These are phyloP conservation scores for Trichophyton equinum DNA, from an alignment of 2,329 filamentous ascomycete genomes.

Conservation along the genomic window DNA sequence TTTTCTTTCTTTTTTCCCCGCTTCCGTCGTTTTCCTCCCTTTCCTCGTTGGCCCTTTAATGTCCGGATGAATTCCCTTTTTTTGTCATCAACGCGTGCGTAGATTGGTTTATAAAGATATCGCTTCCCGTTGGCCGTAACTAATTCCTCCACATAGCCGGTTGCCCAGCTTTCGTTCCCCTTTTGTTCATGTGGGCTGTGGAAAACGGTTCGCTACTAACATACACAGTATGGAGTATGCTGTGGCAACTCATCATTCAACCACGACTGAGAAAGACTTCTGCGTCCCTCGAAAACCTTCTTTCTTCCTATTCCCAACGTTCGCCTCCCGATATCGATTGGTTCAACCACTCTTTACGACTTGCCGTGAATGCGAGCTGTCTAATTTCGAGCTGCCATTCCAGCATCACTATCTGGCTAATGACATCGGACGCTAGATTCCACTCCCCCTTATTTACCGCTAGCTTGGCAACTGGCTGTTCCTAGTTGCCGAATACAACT, in stretches of 20 bases:
- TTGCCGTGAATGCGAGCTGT: background rate
- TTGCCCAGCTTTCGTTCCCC: background rate
- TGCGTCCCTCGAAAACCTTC: background rate
- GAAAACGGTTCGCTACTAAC: background rate
- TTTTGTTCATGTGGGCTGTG: background rate
- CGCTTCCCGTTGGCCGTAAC: background rate
- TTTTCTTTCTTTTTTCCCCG: background rate
- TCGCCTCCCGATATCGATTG: background rate
- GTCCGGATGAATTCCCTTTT: background rate
- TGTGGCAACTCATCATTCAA: constrained; percentile 6
- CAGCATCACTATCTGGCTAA: background rate
- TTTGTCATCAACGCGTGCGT: background rate
- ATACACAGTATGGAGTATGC: background rate
- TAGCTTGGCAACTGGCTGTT: background rate
- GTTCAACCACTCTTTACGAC: background rate
- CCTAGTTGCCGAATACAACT: constrained; percentile 1
- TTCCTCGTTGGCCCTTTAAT: background rate
- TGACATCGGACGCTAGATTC: background rate
- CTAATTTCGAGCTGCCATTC: background rate
- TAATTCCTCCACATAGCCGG: background rate
- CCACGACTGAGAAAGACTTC: constrained; percentile 1
- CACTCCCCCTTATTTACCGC: background rate
- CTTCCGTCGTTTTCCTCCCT: background rate
- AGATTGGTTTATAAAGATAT: constrained; percentile 1
- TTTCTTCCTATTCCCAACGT: constrained; percentile 4